Conservation (phyloP, 495 filamentous ascomycete species). For the Lasiosphaeria ovina region DNA sequence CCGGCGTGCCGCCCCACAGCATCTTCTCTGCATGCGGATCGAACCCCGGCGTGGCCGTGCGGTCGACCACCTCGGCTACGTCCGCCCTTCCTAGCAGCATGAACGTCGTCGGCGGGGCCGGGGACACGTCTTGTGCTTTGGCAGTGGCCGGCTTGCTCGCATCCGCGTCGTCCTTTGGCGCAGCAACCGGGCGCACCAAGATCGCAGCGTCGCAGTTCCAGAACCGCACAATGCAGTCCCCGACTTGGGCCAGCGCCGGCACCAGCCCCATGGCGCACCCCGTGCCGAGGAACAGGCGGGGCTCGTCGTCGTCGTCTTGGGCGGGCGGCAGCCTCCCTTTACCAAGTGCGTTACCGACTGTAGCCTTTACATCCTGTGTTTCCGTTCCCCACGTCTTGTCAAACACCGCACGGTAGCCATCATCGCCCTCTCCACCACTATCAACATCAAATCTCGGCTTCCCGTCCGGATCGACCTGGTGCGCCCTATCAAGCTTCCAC, state of each 20-base stretch:
- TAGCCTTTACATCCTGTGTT: too few relatives aligned
- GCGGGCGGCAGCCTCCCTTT: not conserved
- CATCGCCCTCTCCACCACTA: not conserved
- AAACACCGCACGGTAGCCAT: too few relatives aligned
- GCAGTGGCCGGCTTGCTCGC: not conserved
- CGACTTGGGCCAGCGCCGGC: slow-evolving; percentile 16
- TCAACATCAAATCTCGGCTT: not conserved
- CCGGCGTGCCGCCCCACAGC: not conserved
- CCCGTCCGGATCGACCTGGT: not conserved
- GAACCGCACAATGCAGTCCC: slow-evolving; percentile 26
- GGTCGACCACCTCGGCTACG: slow-evolving; percentile 13
- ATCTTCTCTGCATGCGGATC: not conserved
- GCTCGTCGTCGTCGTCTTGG: slow-evolving; percentile 2
- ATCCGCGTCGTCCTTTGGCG: not conserved
- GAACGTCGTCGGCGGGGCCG: slow-evolving; percentile 1
- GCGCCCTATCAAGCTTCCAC: not conserved
- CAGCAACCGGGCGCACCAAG: slow-evolving; percentile 15
- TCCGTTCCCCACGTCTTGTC: too few relatives aligned
- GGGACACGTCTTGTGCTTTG: not conserved
- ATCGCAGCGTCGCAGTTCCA: slow-evolving; percentile 26
- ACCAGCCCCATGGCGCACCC: slow-evolving; percentile 21
- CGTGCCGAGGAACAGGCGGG: slow-evolving; percentile 21
- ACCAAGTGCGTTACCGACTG: too few relatives aligned
- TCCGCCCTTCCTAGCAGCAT: slow-evolving; percentile 18
- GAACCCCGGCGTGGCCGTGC: not conserved